These are phyloP conservation scores for Hypoxylon fragiforme DNA, from an alignment of 495 filamentous ascomycete genomes.

Conservation along the genomic window DNA sequence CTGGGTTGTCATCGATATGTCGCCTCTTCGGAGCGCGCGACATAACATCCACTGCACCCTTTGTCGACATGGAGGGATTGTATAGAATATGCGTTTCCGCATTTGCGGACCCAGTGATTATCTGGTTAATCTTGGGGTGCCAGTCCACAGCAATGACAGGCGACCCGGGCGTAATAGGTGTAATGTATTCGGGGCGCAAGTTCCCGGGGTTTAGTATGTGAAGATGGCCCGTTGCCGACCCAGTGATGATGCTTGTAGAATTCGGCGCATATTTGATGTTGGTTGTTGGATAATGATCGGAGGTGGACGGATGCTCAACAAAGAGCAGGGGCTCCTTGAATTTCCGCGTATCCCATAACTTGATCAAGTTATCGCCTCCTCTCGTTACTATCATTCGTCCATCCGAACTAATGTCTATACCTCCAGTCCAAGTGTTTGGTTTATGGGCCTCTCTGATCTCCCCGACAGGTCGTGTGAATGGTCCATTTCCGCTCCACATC, in stretches of 20 bases:
- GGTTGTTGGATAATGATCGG: slow-evolving; percentile 76
- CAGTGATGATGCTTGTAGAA: slow-evolving; percentile 80
- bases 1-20: slow-evolving; percentile 90
- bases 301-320: slow-evolving; percentile 79
- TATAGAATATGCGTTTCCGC: slow-evolving; percentile 88
- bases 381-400: slow-evolving; percentile 85
- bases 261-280: slow-evolving; percentile 89
- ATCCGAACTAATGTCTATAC: slow-evolving; percentile 88
- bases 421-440: slow-evolving; percentile 86
- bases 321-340: slow-evolving; percentile 86
- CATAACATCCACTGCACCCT: slow-evolving; percentile 87
- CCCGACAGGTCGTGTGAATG: slow-evolving; percentile 79
- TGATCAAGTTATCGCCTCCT: slow-evolving; percentile 81
- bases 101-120: slow-evolving; percentile 89
- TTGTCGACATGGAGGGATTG: slow-evolving; percentile 76
- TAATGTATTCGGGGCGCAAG: slow-evolving; percentile 77
- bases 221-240: slow-evolving; percentile 82
- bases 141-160: slow-evolving; percentile 84
- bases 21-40: slow-evolving; percentile 90
- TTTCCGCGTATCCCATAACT: slow-evolving; percentile 95
- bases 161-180: slow-evolving; percentile 79
- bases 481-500: slow-evolving; percentile 91
- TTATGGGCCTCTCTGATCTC: slow-evolving; percentile 87
- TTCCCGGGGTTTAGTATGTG: slow-evolving; percentile 94
- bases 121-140: slow-evolving; percentile 95